phyloP scores from a whole-genome alignment of 306 rosid species.

The Sechiopsis laciniata region DNA sequence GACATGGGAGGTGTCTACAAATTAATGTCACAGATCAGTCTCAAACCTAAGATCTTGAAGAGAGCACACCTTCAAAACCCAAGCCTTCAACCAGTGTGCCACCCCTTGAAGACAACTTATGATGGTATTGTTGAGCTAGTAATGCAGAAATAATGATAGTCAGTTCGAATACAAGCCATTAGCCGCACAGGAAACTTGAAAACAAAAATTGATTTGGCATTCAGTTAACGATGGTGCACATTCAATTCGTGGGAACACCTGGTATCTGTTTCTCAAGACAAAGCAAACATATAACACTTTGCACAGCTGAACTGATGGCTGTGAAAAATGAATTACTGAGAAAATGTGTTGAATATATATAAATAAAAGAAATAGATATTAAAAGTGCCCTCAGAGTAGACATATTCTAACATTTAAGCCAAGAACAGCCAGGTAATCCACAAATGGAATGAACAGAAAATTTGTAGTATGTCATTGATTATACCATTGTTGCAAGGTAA shows the following conservation, averaged over 20 bases:
- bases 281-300: background rate
- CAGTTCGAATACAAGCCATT: background rate
- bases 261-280: constrained; percentile 3
- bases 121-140: constrained; percentile 1
- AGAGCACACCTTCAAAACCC: too few species aligned
- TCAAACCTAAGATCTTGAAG: too few species aligned
- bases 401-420: constrained; percentile 9
- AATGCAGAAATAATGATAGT: background rate
- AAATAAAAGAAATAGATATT: background rate
- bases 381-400: background rate
- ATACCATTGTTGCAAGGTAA: constrained; percentile 88
- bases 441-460: background rate
- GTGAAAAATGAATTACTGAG: too few species aligned
- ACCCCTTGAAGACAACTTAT: background rate
- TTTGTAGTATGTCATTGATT: background rate
- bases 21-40: too few species aligned
- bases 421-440: background rate
- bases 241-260: background rate
- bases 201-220: background rate
- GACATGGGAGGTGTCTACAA: too few species aligned
- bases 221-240: background rate
- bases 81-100: too few species aligned
- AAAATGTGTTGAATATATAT: too few species aligned
- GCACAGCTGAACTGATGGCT: background rate
- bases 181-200: background rate